Conservation (phyloP, 1,284 basidiomycete species). For the Somion occarium region DNA sequence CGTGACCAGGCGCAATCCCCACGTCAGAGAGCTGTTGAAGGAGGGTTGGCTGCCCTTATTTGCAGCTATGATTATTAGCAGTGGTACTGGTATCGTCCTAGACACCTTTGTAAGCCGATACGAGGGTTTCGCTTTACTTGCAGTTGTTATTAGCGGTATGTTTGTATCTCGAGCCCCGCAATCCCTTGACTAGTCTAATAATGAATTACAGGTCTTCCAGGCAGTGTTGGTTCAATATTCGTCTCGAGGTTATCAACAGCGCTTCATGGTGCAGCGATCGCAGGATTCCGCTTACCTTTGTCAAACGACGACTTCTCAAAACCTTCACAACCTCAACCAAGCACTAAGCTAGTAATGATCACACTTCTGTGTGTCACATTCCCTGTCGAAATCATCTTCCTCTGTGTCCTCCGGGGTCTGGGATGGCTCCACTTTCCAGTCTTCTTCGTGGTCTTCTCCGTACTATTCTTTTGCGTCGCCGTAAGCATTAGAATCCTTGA, state of each 20-base stretch:
- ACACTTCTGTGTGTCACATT: conserved; percentile 72
- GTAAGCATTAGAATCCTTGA: conserved; percentile 43
- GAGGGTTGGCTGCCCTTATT: conserved; percentile 91
- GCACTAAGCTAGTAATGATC: conserved; percentile 49
- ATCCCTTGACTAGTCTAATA: not conserved
- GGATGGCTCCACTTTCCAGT: conserved; percentile 76
- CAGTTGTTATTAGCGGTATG: conserved; percentile 84
- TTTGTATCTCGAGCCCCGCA: conserved; percentile 5
- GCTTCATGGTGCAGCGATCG: conserved; percentile 60
- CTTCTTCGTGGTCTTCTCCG: conserved; percentile 59
- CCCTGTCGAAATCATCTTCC: conserved; percentile 74
- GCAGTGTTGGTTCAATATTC: conserved; percentile 88
- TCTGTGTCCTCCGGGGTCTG: conserved; percentile 56
- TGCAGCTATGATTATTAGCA: conserved; percentile 89
- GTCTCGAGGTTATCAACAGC: conserved; percentile 88
- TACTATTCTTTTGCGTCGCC: conserved; percentile 69
- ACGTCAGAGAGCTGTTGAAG: conserved; percentile 67
- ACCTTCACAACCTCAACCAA: conserved; percentile 31
- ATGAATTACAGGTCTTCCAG: conserved; percentile 62
- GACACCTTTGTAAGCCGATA: conserved; percentile 86
- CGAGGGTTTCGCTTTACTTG: conserved; percentile 84
- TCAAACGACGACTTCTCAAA: conserved; percentile 15
- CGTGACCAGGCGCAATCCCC: conserved; percentile 59
- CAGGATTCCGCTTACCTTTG: conserved; percentile 14
- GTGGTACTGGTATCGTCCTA: conserved; percentile 87